Conservation (phyloP, 75 land plant genomes). For the Adiantum capillusveneris region DNA sequence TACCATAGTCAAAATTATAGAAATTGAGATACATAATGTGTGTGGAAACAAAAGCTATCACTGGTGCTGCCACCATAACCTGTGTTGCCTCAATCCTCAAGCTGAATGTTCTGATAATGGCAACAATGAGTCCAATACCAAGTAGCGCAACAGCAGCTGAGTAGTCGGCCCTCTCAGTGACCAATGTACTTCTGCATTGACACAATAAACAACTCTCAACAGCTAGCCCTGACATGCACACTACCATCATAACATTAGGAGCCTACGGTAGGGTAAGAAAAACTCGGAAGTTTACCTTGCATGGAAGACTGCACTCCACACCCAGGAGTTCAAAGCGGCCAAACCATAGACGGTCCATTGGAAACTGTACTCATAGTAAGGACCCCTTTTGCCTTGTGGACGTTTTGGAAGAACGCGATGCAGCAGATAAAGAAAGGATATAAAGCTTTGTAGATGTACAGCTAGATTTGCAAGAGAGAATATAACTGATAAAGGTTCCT, state of each 20-base stretch:
- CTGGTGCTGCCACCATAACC: slow-evolving; percentile 91
- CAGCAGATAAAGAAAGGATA: slow-evolving; percentile 68
- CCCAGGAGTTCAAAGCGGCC: slow-evolving; percentile 79
- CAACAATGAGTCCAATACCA: slow-evolving; percentile 63
- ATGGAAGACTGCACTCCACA: slow-evolving; percentile 92
- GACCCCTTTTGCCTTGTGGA: slow-evolving; percentile 35
- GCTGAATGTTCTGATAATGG: slow-evolving; percentile 59
- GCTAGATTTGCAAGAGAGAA: slow-evolving; percentile 73
- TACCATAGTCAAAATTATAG: slow-evolving; percentile 84
- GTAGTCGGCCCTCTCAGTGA: slow-evolving; percentile 75
- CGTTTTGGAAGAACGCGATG: slow-evolving; percentile 70
- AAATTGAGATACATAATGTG: slow-evolving; percentile 88
- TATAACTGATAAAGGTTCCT: slow-evolving; percentile 94
- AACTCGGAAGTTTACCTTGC: slow-evolving; percentile 52
- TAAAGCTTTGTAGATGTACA: slow-evolving; percentile 77
- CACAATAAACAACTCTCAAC: background rate
- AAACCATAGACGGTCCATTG: slow-evolving; percentile 85
- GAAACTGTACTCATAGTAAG: slow-evolving; percentile 75
- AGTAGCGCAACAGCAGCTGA: slow-evolving; percentile 79
- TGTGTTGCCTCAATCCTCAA: slow-evolving; percentile 79
- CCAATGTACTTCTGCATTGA: slow-evolving; percentile 51
- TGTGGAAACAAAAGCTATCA: slow-evolving; percentile 79
- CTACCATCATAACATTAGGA: background rate
- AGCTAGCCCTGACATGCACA: background rate
- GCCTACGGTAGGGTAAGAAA: background rate